A percentile compares a stretch with the other conserved stretches of the same genome.
Evolutionary conservation across 352 stramenopile genomes (phyloP).

Genomic region (Phytophthora idaei): DNA sequence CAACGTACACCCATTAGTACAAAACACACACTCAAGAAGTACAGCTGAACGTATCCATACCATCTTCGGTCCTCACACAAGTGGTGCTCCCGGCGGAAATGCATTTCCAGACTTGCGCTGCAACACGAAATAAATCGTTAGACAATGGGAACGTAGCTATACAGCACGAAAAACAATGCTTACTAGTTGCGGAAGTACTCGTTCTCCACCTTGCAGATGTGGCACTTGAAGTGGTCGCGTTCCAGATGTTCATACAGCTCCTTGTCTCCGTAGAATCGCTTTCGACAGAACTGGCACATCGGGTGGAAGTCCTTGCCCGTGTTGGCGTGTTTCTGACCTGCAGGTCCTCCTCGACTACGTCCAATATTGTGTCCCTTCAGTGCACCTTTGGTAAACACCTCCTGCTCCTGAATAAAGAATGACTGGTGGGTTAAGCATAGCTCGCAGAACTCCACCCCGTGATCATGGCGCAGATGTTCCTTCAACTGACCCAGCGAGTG

Average conservation of each 20-base stretch:
- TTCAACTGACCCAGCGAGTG: constrained; percentile 64
- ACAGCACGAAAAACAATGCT: constrained; percentile 20
- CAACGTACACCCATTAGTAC: constrained; percentile 10
- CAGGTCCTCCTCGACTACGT: constrained; percentile 41
- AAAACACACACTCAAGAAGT: not conserved
- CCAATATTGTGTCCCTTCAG: constrained; percentile 74
- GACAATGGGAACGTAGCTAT: not conserved
- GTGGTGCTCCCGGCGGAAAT: constrained; percentile 85
- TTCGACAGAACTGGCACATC: constrained; percentile 90
- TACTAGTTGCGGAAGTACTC: constrained; percentile 92
- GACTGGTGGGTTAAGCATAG: constrained; percentile 77
- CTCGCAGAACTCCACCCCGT: constrained; percentile 80
- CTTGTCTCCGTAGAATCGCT: constrained; percentile 85
- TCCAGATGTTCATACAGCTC: constrained; percentile 89
- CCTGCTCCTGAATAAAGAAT: constrained; percentile 84
- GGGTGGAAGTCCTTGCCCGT: constrained; percentile 84
- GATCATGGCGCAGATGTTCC: constrained; percentile 68
- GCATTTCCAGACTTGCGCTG: constrained; percentile 79
- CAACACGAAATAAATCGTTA: constrained; percentile 26
- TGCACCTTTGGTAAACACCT: constrained; percentile 75
- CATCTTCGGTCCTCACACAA: constrained; percentile 86
- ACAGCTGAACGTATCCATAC: constrained; percentile 36
- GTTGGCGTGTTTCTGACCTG: constrained; percentile 50
- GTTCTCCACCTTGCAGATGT: constrained; percentile 89
- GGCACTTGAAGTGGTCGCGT: constrained; percentile 91